These are phyloP conservation scores for Fusarium albidum DNA, from an alignment of 2,329 filamentous ascomycete species.

Conservation along the genomic window DNA sequence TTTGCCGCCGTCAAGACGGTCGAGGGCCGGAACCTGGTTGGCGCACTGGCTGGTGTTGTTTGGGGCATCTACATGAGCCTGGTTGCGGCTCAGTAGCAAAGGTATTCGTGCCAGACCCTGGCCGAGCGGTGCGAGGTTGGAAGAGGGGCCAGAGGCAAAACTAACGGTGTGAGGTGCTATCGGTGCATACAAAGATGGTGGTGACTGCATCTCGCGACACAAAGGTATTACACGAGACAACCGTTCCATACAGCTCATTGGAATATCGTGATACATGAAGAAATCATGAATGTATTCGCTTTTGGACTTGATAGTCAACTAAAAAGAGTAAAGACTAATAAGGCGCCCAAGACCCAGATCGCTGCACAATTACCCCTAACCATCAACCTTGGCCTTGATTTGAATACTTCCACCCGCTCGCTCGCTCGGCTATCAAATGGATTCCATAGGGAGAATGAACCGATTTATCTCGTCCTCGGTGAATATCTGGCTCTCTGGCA, in stretches of 20 bases:
- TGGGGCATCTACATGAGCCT: slow-evolving; percentile 83
- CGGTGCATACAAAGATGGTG: neutral
- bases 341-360: neutral
- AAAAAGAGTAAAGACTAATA: neutral
- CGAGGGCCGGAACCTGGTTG: slow-evolving; percentile 73
- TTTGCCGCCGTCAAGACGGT: slow-evolving; percentile 75
- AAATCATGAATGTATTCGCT: neutral
- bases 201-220: no score
- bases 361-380: neutral
- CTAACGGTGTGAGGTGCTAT: neutral
- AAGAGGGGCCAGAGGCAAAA: neutral
- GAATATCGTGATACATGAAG: neutral
- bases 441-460: neutral
- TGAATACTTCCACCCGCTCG: no score
- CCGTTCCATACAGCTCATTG: neutral
- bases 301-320: neutral
- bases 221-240: neutral
- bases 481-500: neutral
- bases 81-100: slow-evolving; percentile 53
- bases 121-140: neutral
- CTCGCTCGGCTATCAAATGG: neutral
- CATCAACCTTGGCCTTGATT: no score
- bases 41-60: slow-evolving; percentile 73
- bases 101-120: neutral
- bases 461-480: neutral